Conservation (phyloP, 495 filamentous ascomycete species). For the Penicillium verhagenii region DNA sequence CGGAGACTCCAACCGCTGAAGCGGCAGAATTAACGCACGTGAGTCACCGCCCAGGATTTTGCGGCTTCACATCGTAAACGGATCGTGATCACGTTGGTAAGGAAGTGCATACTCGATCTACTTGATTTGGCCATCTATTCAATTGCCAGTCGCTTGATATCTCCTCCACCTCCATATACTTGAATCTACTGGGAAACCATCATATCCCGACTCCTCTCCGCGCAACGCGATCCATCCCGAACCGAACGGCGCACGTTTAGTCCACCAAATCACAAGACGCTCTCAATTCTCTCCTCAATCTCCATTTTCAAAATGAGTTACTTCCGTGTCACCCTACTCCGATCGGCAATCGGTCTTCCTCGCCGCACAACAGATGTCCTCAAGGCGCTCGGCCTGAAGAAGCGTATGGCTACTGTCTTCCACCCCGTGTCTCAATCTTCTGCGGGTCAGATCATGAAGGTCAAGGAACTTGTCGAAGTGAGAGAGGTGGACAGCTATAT, state of each 20-base stretch:
- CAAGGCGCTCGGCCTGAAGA: constrained; percentile 80
- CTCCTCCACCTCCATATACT: neutral
- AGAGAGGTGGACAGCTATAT: constrained; percentile 73
- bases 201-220: neutral
- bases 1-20: constrained; percentile 16
- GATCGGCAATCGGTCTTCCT: constrained; percentile 90
- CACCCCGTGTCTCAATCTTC: constrained; percentile 78
- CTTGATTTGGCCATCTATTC: neutral
- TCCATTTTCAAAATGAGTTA: constrained; percentile 65
- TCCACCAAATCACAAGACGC: constrained; percentile 2
- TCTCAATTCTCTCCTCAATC: neutral
- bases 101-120: neutral
- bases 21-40: constrained; percentile 26
- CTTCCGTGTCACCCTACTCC: constrained; percentile 94
- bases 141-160: neutral
- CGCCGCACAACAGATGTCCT: constrained; percentile 79
- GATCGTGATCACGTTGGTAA: neutral
- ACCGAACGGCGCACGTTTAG: neutral
- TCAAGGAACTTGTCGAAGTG: constrained; percentile 92
- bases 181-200: neutral
- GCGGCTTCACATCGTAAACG: constrained; percentile 4
- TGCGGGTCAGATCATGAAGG: constrained; percentile 95
- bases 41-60: constrained; percentile 28
- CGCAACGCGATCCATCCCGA: neutral
- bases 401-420: constrained; percentile 88